A percentile compares a stretch with the other conserved stretches of the same genome.
phyloP scores from a whole-genome alignment of 73 alveolate species.

The Stentor roeselii region DNA sequence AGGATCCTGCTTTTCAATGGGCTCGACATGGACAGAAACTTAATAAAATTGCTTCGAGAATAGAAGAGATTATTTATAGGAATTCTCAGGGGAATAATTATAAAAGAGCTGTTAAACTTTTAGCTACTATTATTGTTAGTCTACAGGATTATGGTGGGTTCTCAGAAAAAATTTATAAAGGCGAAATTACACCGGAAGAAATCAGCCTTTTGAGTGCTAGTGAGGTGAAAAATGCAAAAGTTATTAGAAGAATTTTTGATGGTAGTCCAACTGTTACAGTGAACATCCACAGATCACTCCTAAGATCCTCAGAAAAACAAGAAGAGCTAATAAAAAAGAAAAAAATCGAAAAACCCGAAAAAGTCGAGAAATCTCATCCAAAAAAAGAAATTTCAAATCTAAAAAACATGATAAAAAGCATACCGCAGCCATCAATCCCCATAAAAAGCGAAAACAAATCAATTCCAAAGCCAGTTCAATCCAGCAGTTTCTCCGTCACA shows the following conservation, averaged over 20 bases:
- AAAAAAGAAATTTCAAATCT: neutral
- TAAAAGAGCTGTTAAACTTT: neutral
- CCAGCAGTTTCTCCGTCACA: neutral
- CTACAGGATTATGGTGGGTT: conserved; percentile 17
- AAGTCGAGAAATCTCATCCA: neutral
- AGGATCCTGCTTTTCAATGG: neutral
- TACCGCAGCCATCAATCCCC: neutral
- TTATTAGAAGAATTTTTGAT: conserved; percentile 20
- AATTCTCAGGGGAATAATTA: neutral
- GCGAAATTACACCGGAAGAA: conserved; percentile 7
- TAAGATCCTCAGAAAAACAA: neutral
- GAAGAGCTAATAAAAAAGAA: neutral
- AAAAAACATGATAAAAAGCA: neutral
- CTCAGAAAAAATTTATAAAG: neutral
- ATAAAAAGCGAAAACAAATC: neutral
- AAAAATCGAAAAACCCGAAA: neutral
- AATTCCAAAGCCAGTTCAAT: neutral
- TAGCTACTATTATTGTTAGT: neutral
- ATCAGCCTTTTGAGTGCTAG: neutral
- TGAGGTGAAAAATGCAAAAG: conserved; percentile 15
- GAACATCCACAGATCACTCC: neutral
- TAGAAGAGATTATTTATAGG: neutral
- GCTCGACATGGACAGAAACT: neutral
- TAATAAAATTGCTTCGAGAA: neutral
- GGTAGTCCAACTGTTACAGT: neutral